Base-by-base conservation (phyloP, 192 early-diverging fungal genomes). In the Chytriomyces sp. region DNA sequence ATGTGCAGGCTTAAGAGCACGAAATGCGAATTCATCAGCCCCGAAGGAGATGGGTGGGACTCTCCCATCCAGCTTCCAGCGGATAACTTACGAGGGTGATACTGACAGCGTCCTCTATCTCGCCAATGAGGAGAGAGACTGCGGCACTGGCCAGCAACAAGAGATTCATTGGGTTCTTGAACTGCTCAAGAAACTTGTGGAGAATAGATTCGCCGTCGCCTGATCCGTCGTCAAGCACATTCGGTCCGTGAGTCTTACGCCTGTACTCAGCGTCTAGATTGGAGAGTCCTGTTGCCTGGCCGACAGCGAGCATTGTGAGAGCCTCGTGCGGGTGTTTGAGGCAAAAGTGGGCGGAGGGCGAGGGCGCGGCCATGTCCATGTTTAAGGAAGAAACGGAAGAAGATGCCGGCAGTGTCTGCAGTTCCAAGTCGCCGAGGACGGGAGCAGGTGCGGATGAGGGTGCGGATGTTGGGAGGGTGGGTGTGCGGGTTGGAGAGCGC, bases 111-210 rank as follows among this genome's bases (percentile, higher is more conserved):
- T 95, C 92, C 64, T 92, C 89, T 25, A 84, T 68, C 68, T 95
- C 89, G 5, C 91, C 91, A 83, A 95, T 83, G 5, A 90, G 49
- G 12, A 92, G 44, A 0, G 91, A 93, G 25, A 95, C 82, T 25
- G 75, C 70, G 0, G 93, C 92, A 0, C 91, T 92, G 5, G 80
- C 90, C 32, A 93, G 77, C 41, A 95, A 80, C 33, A 95, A 77
- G 75, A 92, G 63, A 61, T 93, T 94, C 39, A 95, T 83, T 1
- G 93, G 92, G 77, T 94, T 92, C 62, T 94, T 89, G 74, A 95
- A 93, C 70, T 91, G 90, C 34, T 95, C 93, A n/a, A 90, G 40
- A 66, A 94, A 92, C 77, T 94, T 95, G 25, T 84, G 57, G 28
- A 84, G 67, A 28, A 91, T 38, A 19, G 88, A 73, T 56, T 95